phyloP scores from a whole-genome alignment of 2,329 filamentous ascomycete species.

The Penicillium sp. region DNA sequence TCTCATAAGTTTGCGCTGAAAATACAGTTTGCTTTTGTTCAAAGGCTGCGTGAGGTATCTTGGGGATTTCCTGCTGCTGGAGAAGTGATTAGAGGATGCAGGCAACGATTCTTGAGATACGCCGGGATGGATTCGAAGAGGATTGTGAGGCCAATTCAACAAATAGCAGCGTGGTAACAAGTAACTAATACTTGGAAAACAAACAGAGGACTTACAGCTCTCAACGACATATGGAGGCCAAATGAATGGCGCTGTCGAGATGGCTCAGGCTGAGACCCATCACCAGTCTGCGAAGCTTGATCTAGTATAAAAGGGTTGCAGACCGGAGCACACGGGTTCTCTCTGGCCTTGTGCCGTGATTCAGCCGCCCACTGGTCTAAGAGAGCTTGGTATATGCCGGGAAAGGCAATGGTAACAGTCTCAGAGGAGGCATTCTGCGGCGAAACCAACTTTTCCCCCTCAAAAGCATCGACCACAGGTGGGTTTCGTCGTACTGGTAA shows the following conservation, averaged over 20 bases:
- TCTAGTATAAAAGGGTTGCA: background rate
- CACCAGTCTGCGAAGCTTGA: background rate
- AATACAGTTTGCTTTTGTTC: background rate
- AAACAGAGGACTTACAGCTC: conserved; percentile 8
- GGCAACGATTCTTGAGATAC: background rate
- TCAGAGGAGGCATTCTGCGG: conserved; percentile 12
- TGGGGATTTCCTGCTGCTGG: background rate
- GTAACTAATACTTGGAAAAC: too few relatives aligned
- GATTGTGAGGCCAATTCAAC: too few relatives aligned
- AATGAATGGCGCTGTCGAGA: conserved; percentile 13
- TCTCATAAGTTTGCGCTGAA: background rate
- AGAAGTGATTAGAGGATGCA: background rate
- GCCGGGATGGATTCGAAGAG: background rate
- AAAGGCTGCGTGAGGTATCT: background rate
- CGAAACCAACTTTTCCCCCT: background rate
- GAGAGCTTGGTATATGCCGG: conserved; percentile 21
- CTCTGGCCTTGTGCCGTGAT: background rate
- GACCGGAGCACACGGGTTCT: background rate
- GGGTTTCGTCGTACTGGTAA: background rate
- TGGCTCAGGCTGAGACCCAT: background rate
- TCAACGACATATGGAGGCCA: conserved; percentile 19
- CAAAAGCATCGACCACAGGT: background rate
- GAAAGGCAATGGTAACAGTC: conserved; percentile 23
- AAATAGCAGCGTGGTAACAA: too few relatives aligned
- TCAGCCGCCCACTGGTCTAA: conserved; percentile 20